Percentiles rank a stretch among this genome's conserved stretches.
Conservation (phyloP, 2,329 filamentous ascomycete genomes). For the Diaporthe sp. region DNA sequence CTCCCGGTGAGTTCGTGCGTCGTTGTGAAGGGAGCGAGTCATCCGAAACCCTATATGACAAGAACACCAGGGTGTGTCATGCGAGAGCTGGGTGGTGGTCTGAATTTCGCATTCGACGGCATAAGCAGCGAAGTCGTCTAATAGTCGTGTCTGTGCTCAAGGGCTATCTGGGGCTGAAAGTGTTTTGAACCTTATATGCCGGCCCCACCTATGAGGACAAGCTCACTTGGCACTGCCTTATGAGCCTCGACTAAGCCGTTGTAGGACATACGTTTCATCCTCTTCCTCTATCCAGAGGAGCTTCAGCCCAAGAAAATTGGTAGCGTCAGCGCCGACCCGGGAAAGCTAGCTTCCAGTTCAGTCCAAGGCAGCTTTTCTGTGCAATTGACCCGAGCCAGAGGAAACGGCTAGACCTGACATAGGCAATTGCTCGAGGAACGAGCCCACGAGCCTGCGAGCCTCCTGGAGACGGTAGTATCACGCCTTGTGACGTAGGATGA, state of each 20-base stretch:
- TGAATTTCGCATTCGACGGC: not conserved
- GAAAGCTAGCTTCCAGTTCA: not conserved
- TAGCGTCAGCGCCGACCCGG: conserved; percentile 14
- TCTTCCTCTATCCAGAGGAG: not conserved
- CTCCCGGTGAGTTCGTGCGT: not conserved
- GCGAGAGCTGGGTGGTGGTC: conserved; percentile 3
- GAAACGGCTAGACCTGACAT: not conserved
- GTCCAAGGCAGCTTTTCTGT: not conserved
- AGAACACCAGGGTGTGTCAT: not conserved
- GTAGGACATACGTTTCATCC: conserved; percentile 23
- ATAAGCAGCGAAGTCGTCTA: not conserved
- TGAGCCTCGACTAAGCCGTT: conserved; percentile 16
- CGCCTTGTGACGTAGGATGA: not conserved
- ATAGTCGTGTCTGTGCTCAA: conserved; percentile 27
- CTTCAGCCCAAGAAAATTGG: conserved; percentile 6
- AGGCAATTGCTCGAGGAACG: conserved; percentile 4
- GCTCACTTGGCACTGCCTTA: conserved; percentile 23
- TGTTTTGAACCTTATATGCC: conserved; percentile 34
- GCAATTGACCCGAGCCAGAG: not conserved
- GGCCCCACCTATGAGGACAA: conserved; percentile 4
- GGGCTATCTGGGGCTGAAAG: conserved; percentile 20
- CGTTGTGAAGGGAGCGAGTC: conserved; percentile 7
- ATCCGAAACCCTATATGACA: conserved; percentile 29
- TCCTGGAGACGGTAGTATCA: not conserved
- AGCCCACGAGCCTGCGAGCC: not conserved